Evolutionary conservation across 768 basidiomycete genomes (phyloP).

Genomic region (Cantharellus cinnabarinus): DNA sequence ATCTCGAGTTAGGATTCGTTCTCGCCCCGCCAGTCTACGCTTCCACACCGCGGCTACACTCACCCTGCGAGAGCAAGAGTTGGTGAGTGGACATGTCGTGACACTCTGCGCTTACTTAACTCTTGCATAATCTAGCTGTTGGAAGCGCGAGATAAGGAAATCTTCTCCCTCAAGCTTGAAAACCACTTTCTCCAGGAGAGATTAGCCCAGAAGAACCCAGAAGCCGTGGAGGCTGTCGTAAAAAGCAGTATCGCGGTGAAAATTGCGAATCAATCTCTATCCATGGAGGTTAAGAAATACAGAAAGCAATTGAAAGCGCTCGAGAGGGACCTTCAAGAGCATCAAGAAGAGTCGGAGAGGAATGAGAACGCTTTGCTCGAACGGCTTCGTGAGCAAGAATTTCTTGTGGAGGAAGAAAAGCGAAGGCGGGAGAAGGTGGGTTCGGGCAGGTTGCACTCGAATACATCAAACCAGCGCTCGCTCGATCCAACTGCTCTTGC

Average conservation of each 20-base stretch:
- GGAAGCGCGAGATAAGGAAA: conserved; percentile 89
- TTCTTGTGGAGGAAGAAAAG: neutral
- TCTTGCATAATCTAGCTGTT: conserved; percentile 41
- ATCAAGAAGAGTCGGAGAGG: conserved; percentile 23
- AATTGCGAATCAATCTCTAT: conserved; percentile 28
- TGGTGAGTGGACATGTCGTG: conserved; percentile 27
- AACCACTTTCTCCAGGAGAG: conserved; percentile 92
- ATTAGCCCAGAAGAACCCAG: conserved; percentile 57
- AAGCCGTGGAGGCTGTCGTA: conserved; percentile 76
- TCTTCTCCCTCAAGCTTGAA: conserved; percentile 88
- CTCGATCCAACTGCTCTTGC: neutral
- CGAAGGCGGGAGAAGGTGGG: neutral
- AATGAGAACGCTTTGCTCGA: conserved; percentile 29
- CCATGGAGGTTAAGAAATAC: conserved; percentile 80
- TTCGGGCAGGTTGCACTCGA: neutral
- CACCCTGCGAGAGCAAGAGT: conserved; percentile 90
- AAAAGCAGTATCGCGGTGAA: conserved; percentile 89
- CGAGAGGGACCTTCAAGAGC: conserved; percentile 43
- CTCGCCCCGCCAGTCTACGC: neutral
- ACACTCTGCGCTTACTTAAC: neutral
- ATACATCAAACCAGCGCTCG: neutral
- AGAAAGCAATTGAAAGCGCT: conserved; percentile 75
- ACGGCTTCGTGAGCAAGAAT: neutral
- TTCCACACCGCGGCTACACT: conserved; percentile 19
- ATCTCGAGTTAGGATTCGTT: neutral